A percentile compares a stretch with the other conserved stretches of the same genome.
phyloP scores from a whole-genome alignment of 2,329 filamentous ascomycete species.

The Scedosporium aurantiacum region DNA sequence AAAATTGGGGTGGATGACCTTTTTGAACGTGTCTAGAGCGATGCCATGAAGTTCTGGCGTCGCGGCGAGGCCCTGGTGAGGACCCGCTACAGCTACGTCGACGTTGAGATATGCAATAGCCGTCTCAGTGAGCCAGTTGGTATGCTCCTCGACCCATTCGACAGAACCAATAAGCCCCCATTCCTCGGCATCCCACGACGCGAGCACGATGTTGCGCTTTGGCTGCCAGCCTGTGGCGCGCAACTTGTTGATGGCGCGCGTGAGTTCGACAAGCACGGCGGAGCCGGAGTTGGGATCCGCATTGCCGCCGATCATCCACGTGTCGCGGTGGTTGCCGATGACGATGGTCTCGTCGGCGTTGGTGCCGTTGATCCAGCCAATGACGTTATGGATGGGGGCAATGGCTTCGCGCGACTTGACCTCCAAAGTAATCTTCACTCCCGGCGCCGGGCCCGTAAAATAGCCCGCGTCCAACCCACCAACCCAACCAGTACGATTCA shows the following conservation, averaged over 20 bases:
- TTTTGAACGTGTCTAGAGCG: slow-evolving; percentile 48
- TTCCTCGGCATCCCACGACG: slow-evolving; percentile 62
- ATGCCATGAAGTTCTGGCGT: slow-evolving; percentile 59
- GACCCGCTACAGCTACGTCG: slow-evolving; percentile 55
- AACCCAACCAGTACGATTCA: slow-evolving; percentile 49
- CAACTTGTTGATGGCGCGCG: slow-evolving; percentile 60
- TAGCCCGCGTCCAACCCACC: slow-evolving; percentile 36
- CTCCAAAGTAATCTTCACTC: slow-evolving; percentile 50
- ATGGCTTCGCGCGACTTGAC: slow-evolving; percentile 62
- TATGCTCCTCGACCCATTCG: slow-evolving; percentile 77
- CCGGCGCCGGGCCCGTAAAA: slow-evolving; percentile 34
- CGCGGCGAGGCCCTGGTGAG: slow-evolving; percentile 42
- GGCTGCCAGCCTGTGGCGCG: slow-evolving; percentile 69
- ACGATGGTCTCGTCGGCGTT: slow-evolving; percentile 66
- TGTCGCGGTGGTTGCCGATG: slow-evolving; percentile 72
- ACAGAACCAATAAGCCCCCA: slow-evolving; percentile 72
- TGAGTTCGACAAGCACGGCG: slow-evolving; percentile 64
- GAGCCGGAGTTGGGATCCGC: slow-evolving; percentile 74
- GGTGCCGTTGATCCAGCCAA: slow-evolving; percentile 70
- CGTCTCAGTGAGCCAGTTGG: slow-evolving; percentile 61
- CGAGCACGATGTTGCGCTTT: slow-evolving; percentile 60
- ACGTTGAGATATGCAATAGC: slow-evolving; percentile 73
- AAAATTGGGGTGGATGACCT: slow-evolving; percentile 48
- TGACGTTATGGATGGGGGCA: slow-evolving; percentile 65
- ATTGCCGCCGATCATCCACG: slow-evolving; percentile 78